Base-by-base conservation (phyloP, 139 green algal genomes). In the Coelastrella sp. region DNA sequence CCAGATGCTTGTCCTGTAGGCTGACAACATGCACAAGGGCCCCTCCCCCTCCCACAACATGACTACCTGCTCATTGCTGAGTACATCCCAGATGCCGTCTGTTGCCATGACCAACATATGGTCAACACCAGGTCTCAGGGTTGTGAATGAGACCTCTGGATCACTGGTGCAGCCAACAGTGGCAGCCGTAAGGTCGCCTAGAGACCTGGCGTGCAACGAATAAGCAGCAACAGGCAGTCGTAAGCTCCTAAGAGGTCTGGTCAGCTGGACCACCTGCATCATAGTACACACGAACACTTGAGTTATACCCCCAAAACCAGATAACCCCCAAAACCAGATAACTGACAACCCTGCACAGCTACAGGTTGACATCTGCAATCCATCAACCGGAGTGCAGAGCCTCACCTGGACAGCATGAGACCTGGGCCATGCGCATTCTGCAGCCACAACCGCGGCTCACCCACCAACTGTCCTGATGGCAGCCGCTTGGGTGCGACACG, bases 11-110 rank as follows among this genome's bases (percentile, higher is more conserved):
- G 35, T 49, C 35, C 35, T 49, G 35, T 49, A 49, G 35, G 35
- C 35, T 49, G 35, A 49, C 35, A 49, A 49, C 35, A 49, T 49
- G 35, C 35, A 49, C 35, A 49, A 49, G 35, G 35, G 35, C 3
- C 35, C 35, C 35, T 49, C 35, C 35, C 35, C 35, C 35, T 3
- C 35, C 35, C 12, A 0, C 63, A 72, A 58, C 0, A n/a, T 58
- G 8, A 76, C 0, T 24, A 86, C 87, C 88, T 91, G 84, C 58
- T 93, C 90, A 70, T 95, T 94, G 20, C 27, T 91, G 19, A 95
- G 91, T 79, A 95, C 93, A 75, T 95, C 93, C 93, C 93, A 95
- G 8, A 95, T 89, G 15, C 93, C 93, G 66, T 95, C 93, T 7
- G 61, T 89, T 27, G 93, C 93, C n/a, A 95, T 91, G 12, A 94